Evolutionary conservation across 331 rosid species (phyloP), one percentile per base, ranked within the genome.

Genomic region (Pyrus hybrid): DNA sequence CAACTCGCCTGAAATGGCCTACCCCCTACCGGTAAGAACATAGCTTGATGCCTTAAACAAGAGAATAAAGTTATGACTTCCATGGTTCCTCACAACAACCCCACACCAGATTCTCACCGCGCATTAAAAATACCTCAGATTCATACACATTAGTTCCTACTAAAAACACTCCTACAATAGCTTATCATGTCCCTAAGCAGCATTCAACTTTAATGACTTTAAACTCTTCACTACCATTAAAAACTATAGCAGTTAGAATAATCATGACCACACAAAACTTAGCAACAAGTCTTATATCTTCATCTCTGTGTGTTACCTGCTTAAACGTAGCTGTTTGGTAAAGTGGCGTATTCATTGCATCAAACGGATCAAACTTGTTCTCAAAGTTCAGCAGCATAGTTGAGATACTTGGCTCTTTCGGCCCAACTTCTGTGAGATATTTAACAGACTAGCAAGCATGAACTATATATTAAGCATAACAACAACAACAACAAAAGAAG

Each of bases 321-420:
- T 90, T 91, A 75, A 94, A 94, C 71, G 96, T 94, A 65, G 97
- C 95, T 18, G 99, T 94, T 78, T 94, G 99, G 79, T 92, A 94
- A 77, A 92, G 92, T 2, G 99, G 99, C 5, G 81, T 67, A 79
- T 89, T 94, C 71, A 91, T 74, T 70, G 97, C 91, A 70, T 85
- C 85, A 70, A 78, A 94, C 79, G 96, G 97, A 87, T 91, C 99
- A 69, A 85, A 90, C 80, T 86, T 81, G 77, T 68, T 86, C 82
- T 87, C 96, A 47, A 90, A 87, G 84, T 91, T 91, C 96, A 94
- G 79, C 81, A 94, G 75, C 71, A 82, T 69, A 7, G 97, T 94
- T 53, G 99, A 86, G 65, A 94, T 71, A 58, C 87, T 83, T 13
- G 96, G 93, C 81, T 91, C 93, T 73, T 70, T 35, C 57, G 67